Evolutionary conservation across 2,329 filamentous ascomycete genomes (phyloP).

Genomic region (Herpotrichia juniperi): DNA sequence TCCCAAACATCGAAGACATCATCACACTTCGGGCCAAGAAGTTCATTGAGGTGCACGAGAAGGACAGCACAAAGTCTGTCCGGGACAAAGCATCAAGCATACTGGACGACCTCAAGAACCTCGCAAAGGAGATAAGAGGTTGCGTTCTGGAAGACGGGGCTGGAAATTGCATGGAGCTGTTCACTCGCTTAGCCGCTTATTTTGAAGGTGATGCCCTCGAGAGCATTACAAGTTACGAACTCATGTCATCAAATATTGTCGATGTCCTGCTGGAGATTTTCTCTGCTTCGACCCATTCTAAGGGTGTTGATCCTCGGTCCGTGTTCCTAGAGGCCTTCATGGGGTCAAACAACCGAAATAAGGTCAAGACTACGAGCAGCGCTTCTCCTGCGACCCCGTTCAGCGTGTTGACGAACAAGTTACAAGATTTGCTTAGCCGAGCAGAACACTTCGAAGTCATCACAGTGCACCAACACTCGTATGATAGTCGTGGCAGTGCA

Average conservation of each 20-base stretch:
- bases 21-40: slow-evolving; percentile 79
- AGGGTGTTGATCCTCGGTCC: slow-evolving; percentile 69
- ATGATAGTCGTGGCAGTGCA: slow-evolving; percentile 89
- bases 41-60: slow-evolving; percentile 84
- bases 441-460: slow-evolving; percentile 98
- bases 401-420: slow-evolving; percentile 87
- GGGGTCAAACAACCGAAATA: slow-evolving; percentile 68
- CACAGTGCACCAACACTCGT: slow-evolving; percentile 90
- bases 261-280: slow-evolving; percentile 83
- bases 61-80: slow-evolving; percentile 73
- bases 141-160: slow-evolving; percentile 65
- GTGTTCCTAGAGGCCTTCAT: slow-evolving; percentile 94
- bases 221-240: slow-evolving; percentile 93
- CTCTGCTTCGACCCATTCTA: slow-evolving; percentile 67
- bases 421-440: slow-evolving; percentile 93
- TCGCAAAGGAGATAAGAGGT: slow-evolving; percentile 73
- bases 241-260: slow-evolving; percentile 89
- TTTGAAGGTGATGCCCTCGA: slow-evolving; percentile 89
- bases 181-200: slow-evolving; percentile 76
- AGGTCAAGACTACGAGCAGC: slow-evolving; percentile 67
- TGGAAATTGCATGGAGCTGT: slow-evolving; percentile 67
- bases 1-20: slow-evolving; percentile 67
- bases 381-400: slow-evolving; percentile 82
- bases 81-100: slow-evolving; percentile 81
- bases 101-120: slow-evolving; percentile 70